A percentile compares a stretch with the other conserved stretches of the same genome.
Conservation (phyloP, 768 basidiomycete species). For the Mycena epipterygia region DNA sequence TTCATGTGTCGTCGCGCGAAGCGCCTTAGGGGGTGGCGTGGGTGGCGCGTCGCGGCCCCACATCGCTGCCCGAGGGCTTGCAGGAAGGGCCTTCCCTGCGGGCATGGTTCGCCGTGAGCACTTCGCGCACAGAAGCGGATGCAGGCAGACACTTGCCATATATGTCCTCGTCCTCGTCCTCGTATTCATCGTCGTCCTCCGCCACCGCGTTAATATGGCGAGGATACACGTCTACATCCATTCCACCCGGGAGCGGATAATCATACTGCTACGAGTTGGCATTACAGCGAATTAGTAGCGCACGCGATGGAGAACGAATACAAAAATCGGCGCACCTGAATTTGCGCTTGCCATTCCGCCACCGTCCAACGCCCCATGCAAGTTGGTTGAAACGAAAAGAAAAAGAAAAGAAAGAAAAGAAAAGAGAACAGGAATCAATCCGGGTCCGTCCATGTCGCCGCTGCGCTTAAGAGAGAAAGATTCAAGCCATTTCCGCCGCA, state of each 20-base stretch:
- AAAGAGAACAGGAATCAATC: constrained; percentile 25
- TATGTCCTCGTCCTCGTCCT: not conserved
- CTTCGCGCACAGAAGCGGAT: not conserved
- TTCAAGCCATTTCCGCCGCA: too few species aligned
- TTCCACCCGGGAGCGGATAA: constrained; percentile 5
- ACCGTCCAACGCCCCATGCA: constrained; percentile 30
- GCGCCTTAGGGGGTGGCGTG: constrained; percentile 8
- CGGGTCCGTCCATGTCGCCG: not conserved
- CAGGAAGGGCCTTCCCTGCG: constrained; percentile 16
- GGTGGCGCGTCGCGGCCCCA: constrained; percentile 1
- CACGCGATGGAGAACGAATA: not conserved
- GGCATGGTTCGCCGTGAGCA: not conserved
- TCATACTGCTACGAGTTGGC: not conserved
- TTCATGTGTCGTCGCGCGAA: not conserved
- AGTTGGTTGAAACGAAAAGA: not conserved
- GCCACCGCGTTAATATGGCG: not conserved
- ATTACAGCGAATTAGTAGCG: not conserved
- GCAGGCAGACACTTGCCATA: constrained; percentile 2
- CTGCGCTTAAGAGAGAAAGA: not conserved
- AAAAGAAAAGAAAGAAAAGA: not conserved
- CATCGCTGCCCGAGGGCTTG: not conserved
- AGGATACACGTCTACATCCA: not conserved
- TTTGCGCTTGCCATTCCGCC: constrained; percentile 20
- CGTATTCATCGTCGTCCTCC: constrained; percentile 7
- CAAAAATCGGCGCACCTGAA: constrained; percentile 5